Base-by-base conservation (phyloP, 495 filamentous ascomycete genomes). In the Talaromyces wortmannii region DNA sequence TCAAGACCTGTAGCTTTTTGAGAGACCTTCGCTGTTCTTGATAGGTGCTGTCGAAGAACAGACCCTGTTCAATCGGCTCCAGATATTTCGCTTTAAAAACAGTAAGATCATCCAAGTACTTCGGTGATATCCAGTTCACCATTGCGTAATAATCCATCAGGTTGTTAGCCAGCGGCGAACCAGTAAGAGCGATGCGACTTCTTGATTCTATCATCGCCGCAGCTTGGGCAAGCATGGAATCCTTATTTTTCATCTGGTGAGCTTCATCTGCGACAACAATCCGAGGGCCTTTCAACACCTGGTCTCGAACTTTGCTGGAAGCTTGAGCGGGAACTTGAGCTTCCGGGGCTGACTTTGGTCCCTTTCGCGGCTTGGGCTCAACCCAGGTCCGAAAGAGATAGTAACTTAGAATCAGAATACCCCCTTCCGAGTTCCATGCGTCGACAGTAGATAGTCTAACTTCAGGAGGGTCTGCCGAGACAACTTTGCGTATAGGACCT, bases 201-300 rank as follows among this genome's bases (percentile, higher is more conserved):
- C 68, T 81, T 0, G 91, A 86, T 49, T 64, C 74, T 57, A 97
- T 84, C 8, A 71, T 65, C 10, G 67, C 68, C 5, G 83, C 72
- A 17, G 79, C 77, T 46, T 67, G 55, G 17, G 83, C 66, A 15
- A 90, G 67, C n/a, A 68, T 62, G 0, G 83, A 66, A 0, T 57
- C 61, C 0, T 67, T 66, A 55, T 89, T 90, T 63, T 94, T 96
- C 56, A 96, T 67, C 23, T 66, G 74, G 60, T 97, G 92, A 0
- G 91, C 92, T 65, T 97, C 92, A 59, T 97, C 92, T 1, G 86
- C 87, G 12, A 96, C 69, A n/a, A 96, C 83, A 43, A 96, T 82
- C 50, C 79, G 87, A 0, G 91, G 85, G 0, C 74, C 68, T 18
- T 82, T 57, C 0, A 82, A 58, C n/a, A 92, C 67, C 42, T 78